A percentile compares a stretch with the other conserved stretches of the same genome.
Evolutionary conservation across 169 alveolate genomes (phyloP).

Genomic region (Cryptosporidium sp.): DNA sequence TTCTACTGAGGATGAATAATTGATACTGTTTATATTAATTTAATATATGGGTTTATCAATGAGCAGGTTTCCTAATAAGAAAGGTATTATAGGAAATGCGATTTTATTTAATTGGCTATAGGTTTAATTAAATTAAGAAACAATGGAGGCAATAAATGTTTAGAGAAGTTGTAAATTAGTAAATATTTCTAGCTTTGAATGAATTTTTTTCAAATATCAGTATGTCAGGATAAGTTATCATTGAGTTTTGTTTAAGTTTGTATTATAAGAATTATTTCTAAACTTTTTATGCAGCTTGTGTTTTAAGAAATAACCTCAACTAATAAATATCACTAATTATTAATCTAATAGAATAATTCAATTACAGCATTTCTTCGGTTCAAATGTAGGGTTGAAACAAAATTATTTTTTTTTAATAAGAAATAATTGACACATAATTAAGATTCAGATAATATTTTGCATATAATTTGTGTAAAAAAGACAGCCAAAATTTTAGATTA

Average conservation of each 20-base stretch:
- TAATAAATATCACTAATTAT: too few species aligned
- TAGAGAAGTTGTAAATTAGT: background rate
- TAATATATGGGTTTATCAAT: background rate
- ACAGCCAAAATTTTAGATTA: too few species aligned
- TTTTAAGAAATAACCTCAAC: too few species aligned
- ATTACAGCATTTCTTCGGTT: too few species aligned
- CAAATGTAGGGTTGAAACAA: background rate
- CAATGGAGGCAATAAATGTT: background rate
- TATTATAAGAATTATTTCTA: too few species aligned
- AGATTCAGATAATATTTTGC: too few species aligned
- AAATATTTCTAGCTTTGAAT: background rate
- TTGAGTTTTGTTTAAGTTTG: background rate
- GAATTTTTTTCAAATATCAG: background rate
- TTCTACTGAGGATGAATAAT: constrained; percentile 69
- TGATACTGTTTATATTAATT: too few species aligned
- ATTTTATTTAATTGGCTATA: background rate
- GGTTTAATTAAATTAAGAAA: background rate
- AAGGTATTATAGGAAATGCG: background rate
- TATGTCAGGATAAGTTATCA: background rate
- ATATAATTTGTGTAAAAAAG: too few species aligned
- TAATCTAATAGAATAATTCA: too few species aligned
- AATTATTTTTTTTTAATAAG: too few species aligned
- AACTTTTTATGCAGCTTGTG: background rate
- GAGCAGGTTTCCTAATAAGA: background rate
- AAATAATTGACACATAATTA: background rate